Evolutionary conservation across 2,329 filamentous ascomycete genomes (phyloP), one percentile per base, ranked within the genome.

Genomic region (Ciborinia camelliae): DNA sequence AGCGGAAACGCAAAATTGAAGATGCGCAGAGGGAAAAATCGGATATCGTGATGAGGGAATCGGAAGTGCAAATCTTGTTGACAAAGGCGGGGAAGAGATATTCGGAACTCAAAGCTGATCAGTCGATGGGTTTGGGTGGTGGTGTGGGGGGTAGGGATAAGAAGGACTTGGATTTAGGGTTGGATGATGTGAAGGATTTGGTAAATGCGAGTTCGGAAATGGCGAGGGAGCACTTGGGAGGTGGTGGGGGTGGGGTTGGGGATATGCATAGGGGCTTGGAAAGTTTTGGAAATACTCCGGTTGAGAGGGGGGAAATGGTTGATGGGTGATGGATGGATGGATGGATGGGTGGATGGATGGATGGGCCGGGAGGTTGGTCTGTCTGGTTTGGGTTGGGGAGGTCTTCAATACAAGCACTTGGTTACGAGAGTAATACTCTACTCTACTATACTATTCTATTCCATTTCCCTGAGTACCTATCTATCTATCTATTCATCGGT

Each of bases 31-130:
- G 81, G 66, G 91, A 96, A 74, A 90, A 88, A 72, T 79, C 81
- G 4, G 84, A 90, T 32, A 85, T 97, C 50, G 77, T 83, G 5
- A 81, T 83, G 67, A 82, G 92, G 65, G 90, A 97, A 76, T 83
- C 81, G 6, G 90, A 95, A 75, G 89, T 97, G 0, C 93, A 97
- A 76, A 82, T 83, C 26, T 79, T 96, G 63, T 79, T 98, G 61
- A 89, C 92, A 74, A 89, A 95, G 75, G 91, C 92, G 0, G 92
- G 91, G 0, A 86, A 90, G 66, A 83, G 85, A 68, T 91, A 89
- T 73, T 82, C 88, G 71, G 81, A 80, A 62, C 72, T 89, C 65
- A 82, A 82, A 63, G 77, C 74, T 45, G 81, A 82, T 67, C n/a
- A n/a, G n/a, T n/a, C n/a, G n/a, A n/a, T n/a, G n/a, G n/a, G n/a